phyloP scores from a whole-genome alignment of 1,284 basidiomycete species.

The Malassezia pachydermatis region DNA sequence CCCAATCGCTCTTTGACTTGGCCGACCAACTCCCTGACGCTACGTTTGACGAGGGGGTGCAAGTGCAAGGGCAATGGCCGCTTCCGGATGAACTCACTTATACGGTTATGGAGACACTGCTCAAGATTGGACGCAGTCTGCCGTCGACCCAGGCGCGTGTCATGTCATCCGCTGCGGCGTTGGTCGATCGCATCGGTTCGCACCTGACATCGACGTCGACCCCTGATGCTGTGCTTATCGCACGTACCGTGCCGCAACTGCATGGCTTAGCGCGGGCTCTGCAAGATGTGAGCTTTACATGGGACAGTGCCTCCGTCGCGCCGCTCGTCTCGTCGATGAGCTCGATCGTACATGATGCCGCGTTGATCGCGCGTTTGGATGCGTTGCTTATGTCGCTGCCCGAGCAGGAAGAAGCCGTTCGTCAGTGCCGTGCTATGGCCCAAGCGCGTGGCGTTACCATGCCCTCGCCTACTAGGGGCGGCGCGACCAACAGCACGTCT shows the following conservation, averaged over 20 bases:
- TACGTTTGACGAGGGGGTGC: constrained; percentile 23
- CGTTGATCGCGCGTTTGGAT: constrained; percentile 52
- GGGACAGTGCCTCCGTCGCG: constrained; percentile 62
- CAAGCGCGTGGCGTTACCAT: constrained; percentile 24
- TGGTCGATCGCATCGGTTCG: not conserved
- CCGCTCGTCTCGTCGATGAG: constrained; percentile 55
- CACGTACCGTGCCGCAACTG: constrained; percentile 60
- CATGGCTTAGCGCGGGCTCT: constrained; percentile 79
- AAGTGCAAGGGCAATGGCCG: constrained; percentile 29
- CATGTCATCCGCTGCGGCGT: constrained; percentile 41
- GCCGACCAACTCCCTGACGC: constrained; percentile 28
- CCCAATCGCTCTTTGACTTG: not conserved
- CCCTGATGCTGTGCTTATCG: constrained; percentile 6
- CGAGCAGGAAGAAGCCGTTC: constrained; percentile 49
- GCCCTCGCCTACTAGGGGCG: no score
- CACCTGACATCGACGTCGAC: not conserved
- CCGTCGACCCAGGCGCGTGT: constrained; percentile 56
- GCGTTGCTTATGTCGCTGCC: constrained; percentile 51
- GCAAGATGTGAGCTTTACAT: constrained; percentile 64
- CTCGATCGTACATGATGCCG: constrained; percentile 56
- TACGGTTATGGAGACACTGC: constrained; percentile 50
- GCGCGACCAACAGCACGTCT: no score
- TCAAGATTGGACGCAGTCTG: constrained; percentile 56
- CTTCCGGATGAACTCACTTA: constrained; percentile 41
- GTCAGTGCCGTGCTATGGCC: constrained; percentile 31